Conservation (phyloP, 139 green algal genomes). For the Coelastrella sp. region DNA sequence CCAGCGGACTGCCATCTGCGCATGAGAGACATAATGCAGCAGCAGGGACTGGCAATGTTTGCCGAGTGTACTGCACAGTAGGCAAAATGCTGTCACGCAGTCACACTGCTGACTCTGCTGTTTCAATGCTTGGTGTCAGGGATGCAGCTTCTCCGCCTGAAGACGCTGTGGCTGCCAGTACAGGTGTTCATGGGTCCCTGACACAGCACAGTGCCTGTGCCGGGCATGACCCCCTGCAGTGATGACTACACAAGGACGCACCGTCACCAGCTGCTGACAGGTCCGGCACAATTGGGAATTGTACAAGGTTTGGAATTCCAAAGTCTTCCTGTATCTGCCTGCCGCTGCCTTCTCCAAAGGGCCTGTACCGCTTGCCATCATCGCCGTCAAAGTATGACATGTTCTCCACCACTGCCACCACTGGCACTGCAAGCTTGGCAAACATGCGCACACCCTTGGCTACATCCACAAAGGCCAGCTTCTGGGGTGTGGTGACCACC, state of each 20-base stretch:
- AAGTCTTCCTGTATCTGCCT: constrained; percentile 89
- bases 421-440: constrained; percentile 93
- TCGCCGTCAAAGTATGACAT: constrained; percentile 97
- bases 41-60: background rate
- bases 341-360: constrained; percentile 90
- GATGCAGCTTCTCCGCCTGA: no score
- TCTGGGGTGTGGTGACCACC: constrained; percentile 99
- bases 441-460: constrained; percentile 99
- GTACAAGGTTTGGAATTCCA: constrained; percentile 92
- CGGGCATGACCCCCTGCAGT: background rate
- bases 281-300: constrained; percentile 93
- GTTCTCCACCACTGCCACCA: constrained; percentile 98
- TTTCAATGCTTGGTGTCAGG: no score
- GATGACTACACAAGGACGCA: constrained; percentile 41
- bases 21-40: background rate
- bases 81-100: no score
- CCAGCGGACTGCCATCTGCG: constrained; percentile 85
- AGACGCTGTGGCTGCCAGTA: no score
- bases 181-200: background rate
- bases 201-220: background rate
- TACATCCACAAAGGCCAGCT: constrained; percentile 98
- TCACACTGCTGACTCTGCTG: no score
- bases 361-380: constrained; percentile 86
- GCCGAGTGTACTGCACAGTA: background rate
- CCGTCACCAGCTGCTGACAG: constrained; percentile 93